phyloP scores from a whole-genome alignment of 2,329 filamentous ascomycete species.

The Calonectria honghensis region DNA sequence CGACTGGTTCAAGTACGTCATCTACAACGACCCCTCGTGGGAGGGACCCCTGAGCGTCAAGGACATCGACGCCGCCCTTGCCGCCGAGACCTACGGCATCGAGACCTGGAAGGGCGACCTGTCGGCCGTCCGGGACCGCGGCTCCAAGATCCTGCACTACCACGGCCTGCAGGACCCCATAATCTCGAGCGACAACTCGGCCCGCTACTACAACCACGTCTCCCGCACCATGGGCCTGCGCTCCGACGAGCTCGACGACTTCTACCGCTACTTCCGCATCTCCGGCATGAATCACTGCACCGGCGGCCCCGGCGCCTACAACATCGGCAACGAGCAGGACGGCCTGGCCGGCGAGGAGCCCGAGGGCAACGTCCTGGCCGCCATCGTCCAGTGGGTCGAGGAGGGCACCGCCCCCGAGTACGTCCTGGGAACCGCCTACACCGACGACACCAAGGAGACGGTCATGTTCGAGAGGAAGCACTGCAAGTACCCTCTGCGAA shows the following conservation, averaged over 20 bases:
- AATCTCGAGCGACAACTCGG: conserved; percentile 59
- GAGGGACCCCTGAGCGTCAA: conserved; percentile 38
- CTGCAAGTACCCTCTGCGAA: conserved; percentile 60
- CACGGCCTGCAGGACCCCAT: conserved; percentile 65
- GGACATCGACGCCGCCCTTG: conserved; percentile 62
- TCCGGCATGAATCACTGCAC: conserved; percentile 70
- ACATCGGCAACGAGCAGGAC: conserved; percentile 53
- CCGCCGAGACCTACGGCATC: conserved; percentile 52
- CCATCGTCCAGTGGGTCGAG: conserved; percentile 70
- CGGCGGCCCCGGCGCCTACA: conserved; percentile 65
- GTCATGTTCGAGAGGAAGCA: conserved; percentile 59
- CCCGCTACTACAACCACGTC: conserved; percentile 49
- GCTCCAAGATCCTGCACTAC: conserved; percentile 66
- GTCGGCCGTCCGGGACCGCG: conserved; percentile 59
- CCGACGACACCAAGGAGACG: conserved; percentile 48
- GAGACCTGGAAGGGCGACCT: conserved; percentile 61
- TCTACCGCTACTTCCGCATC: conserved; percentile 71
- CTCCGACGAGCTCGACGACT: conserved; percentile 62
- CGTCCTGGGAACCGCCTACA: conserved; percentile 59
- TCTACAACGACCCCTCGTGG: conserved; percentile 42
- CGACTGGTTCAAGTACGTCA: conserved; percentile 39
- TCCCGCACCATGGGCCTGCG: conserved; percentile 53
- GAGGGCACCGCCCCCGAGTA: conserved; percentile 63
- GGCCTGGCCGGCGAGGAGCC: conserved; percentile 54
- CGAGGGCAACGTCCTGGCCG: conserved; percentile 66